These are phyloP conservation scores for Neoscytalidium dimidiatum DNA, from an alignment of 2,329 filamentous ascomycete species.

Conservation along the genomic window DNA sequence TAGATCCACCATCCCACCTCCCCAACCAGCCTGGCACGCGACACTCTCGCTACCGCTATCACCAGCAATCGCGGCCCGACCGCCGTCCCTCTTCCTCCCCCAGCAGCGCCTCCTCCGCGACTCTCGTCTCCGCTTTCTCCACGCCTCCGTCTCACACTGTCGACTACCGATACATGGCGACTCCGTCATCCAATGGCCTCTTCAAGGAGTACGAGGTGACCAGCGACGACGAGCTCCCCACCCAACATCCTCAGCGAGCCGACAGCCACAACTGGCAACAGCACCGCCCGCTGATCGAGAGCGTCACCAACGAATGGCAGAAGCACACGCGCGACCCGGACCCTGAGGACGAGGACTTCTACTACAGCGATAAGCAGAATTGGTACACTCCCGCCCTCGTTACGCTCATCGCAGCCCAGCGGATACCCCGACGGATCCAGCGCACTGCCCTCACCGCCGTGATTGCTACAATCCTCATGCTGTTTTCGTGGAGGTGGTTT, in stretches of 20 bases:
- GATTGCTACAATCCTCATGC: conserved; percentile 31
- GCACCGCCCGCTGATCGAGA: conserved; percentile 25
- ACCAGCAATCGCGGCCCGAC: not conserved
- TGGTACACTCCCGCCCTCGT: conserved; percentile 36
- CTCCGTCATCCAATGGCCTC: conserved; percentile 2
- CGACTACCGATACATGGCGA: conserved; percentile 19
- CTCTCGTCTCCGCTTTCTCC: conserved; percentile 7
- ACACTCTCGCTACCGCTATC: not conserved
- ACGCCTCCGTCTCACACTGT: not conserved
- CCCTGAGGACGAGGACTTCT: conserved; percentile 41
- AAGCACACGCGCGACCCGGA: conserved; percentile 38
- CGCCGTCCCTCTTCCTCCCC: not conserved
- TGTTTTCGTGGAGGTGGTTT: conserved; percentile 37
- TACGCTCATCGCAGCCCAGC: conserved; percentile 27
- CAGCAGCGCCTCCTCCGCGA: conserved; percentile 17
- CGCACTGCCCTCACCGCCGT: conserved; percentile 37
- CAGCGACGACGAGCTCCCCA: conserved; percentile 14
- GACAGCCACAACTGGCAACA: conserved; percentile 17
- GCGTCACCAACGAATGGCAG: conserved; percentile 28
- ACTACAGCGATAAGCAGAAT: conserved; percentile 37
- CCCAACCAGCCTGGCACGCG: not conserved
- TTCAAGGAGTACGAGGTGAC: conserved; percentile 2
- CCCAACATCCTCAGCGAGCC: not conserved
- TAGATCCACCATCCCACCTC: not conserved
- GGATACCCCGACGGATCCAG: conserved; percentile 37